Evolutionary conservation across 2,329 filamentous ascomycete species (phyloP).

Genomic region (Xylaria hypoxylon): DNA sequence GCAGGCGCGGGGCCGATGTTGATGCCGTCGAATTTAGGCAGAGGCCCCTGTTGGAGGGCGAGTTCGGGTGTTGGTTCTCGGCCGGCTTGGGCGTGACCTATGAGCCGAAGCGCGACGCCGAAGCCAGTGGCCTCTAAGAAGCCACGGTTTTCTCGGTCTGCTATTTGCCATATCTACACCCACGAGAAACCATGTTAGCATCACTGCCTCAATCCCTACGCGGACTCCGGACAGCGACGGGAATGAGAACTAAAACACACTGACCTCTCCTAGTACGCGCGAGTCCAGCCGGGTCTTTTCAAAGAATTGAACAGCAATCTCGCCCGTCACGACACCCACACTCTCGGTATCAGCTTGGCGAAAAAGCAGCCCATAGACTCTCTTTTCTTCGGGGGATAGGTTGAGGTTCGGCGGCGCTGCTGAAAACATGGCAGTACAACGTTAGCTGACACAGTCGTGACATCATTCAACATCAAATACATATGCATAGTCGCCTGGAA

Average conservation of each 20-base stretch:
- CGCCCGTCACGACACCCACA: conserved; percentile 93
- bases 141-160: conserved; percentile 94
- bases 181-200: conserved; percentile 47
- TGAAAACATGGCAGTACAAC: conserved; percentile 46
- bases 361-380: conserved; percentile 92
- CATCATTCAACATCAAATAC: conserved; percentile 14
- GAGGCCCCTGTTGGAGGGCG: conserved; percentile 85
- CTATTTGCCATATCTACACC: conserved; percentile 95
- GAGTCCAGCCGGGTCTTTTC: conserved; percentile 93
- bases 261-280: conserved; percentile 85
- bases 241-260: conserved; percentile 48
- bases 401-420: conserved; percentile 79
- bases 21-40: conserved; percentile 91
- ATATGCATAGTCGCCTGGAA: conserved; percentile 1
- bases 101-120: conserved; percentile 90
- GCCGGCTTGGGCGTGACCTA: conserved; percentile 93
- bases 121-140: conserved; percentile 94
- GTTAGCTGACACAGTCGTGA: conserved; percentile 40
- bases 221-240: not conserved
- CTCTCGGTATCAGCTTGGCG: conserved; percentile 90
- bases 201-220: conserved; percentile 11
- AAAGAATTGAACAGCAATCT: conserved; percentile 97
- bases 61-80: conserved; percentile 83
- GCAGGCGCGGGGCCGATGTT: conserved; percentile 57
- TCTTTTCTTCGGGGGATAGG: conserved; percentile 91